phyloP scores from a whole-genome alignment of 2,329 filamentous ascomycete genomes.

The Fusarium tuaranense region DNA sequence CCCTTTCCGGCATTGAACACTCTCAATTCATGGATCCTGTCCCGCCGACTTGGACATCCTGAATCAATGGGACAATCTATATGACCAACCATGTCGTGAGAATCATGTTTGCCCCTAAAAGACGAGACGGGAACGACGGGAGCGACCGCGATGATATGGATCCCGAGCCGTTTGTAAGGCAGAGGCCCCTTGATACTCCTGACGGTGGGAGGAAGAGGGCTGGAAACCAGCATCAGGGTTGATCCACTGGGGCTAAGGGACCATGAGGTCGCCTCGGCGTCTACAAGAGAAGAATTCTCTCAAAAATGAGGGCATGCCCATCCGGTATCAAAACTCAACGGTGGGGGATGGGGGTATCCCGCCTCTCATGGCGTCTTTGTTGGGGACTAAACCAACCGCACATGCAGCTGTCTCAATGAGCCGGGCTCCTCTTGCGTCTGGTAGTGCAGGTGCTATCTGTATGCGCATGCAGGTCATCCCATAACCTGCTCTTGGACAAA shows the following conservation, averaged over 20 bases:
- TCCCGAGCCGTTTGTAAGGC: constrained; percentile 37
- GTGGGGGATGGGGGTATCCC: constrained; percentile 23
- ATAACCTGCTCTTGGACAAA: constrained; percentile 32
- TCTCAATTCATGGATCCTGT: constrained; percentile 37
- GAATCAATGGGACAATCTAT: constrained; percentile 24
- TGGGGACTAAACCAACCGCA: constrained; percentile 34
- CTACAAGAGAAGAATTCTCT: constrained; percentile 8
- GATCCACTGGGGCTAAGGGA: background rate
- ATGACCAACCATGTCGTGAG: constrained; percentile 47
- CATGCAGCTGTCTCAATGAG: constrained; percentile 37
- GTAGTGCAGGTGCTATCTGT: constrained; percentile 28
- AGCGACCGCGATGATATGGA: constrained; percentile 44
- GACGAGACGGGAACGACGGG: constrained; percentile 42
- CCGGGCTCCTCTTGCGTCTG: constrained; percentile 32
- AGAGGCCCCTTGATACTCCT: constrained; percentile 30
- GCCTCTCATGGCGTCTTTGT: constrained; percentile 28
- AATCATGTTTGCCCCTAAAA: constrained; percentile 37
- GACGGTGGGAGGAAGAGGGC: constrained; percentile 19
- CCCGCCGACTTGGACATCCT: constrained; percentile 38
- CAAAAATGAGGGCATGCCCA: constrained; percentile 2
- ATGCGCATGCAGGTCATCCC: constrained; percentile 41
- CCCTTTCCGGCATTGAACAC: constrained; percentile 34
- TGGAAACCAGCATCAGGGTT: constrained; percentile 19
- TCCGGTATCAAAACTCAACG: constrained; percentile 12
- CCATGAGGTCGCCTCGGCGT: constrained; percentile 8